These are phyloP conservation scores for Aschersonia sp. DNA, from an alignment of 2,329 filamentous ascomycete genomes.

Conservation along the genomic window DNA sequence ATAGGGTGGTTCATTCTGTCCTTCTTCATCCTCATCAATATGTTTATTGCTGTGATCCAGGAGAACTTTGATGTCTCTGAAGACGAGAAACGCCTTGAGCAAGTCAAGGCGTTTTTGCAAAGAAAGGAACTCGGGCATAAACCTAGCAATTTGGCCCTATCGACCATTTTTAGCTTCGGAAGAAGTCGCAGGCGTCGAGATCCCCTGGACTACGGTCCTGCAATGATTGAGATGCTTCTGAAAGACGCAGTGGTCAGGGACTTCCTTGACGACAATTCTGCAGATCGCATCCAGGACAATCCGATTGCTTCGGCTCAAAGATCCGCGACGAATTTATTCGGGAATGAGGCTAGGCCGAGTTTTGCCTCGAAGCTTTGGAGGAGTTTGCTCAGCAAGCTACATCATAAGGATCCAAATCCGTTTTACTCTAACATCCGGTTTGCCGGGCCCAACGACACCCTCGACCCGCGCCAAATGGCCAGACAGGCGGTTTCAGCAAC, in stretches of 20 bases:
- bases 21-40: slow-evolving; percentile 93
- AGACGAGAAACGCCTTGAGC: slow-evolving; percentile 91
- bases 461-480: slow-evolving; percentile 79
- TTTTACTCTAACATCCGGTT: slow-evolving; percentile 72
- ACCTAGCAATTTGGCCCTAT: slow-evolving; percentile 61
- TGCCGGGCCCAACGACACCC: slow-evolving; percentile 57
- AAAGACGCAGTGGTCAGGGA: slow-evolving; percentile 93
- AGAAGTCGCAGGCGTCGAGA: slow-evolving; percentile 52
- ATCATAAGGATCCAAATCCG: slow-evolving; percentile 70
- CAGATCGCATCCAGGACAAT: slow-evolving; percentile 14
- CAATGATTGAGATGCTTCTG: slow-evolving; percentile 87
- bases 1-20: slow-evolving; percentile 92
- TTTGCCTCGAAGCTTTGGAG: slow-evolving; percentile 47
- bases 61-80: slow-evolving; percentile 98
- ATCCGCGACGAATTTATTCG: slow-evolving; percentile 17
- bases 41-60: slow-evolving; percentile 99
- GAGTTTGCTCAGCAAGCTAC: slow-evolving; percentile 39
- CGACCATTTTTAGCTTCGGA: slow-evolving; percentile 52
- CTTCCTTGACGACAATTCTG: slow-evolving; percentile 67
- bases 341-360: slow-evolving; percentile 38
- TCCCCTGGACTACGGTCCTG: slow-evolving; percentile 80
- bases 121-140: slow-evolving; percentile 70
- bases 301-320: slow-evolving; percentile 16
- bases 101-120: slow-evolving; percentile 88
- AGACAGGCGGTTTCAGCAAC: slow-evolving; percentile 77